These are phyloP conservation scores for Phalaenopsis aphrodite DNA, from an alignment of 106 monocot genomes.

Conservation along the genomic window DNA sequence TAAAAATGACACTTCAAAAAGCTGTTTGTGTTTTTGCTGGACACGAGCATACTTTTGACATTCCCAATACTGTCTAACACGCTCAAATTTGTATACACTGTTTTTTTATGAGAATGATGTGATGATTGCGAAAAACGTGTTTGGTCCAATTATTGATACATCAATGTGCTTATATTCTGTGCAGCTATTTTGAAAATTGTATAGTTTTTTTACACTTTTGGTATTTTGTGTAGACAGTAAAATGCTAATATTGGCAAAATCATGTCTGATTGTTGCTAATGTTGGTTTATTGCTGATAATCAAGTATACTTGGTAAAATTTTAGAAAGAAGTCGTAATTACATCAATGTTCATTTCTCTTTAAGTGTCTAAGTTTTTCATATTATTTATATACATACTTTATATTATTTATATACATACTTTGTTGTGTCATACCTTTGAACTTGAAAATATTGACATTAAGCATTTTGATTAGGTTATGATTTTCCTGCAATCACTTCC, in stretches of 20 bases:
- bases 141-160: neutral
- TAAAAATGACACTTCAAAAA: no score
- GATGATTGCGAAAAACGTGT: neutral
- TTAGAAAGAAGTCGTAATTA: neutral
- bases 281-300: no score
- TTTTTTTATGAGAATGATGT: neutral
- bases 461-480: neutral
- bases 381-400: neutral
- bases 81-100: no score
- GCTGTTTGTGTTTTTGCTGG: no score
- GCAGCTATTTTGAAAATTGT: no score
- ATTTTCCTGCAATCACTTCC: neutral
- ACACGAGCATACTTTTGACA: no score
- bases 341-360: neutral
- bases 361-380: neutral
- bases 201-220: no score
- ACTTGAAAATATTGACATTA: neutral
- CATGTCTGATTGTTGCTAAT: no score
- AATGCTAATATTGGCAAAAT: no score
- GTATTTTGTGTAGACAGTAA: no score
- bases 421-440: neutral
- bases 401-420: neutral
- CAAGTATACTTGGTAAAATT: no score
- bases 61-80: no score
- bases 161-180: neutral